phyloP scores from a whole-genome alignment of 805 yeast genomes.

The Suhomyces canberraensis region DNA sequence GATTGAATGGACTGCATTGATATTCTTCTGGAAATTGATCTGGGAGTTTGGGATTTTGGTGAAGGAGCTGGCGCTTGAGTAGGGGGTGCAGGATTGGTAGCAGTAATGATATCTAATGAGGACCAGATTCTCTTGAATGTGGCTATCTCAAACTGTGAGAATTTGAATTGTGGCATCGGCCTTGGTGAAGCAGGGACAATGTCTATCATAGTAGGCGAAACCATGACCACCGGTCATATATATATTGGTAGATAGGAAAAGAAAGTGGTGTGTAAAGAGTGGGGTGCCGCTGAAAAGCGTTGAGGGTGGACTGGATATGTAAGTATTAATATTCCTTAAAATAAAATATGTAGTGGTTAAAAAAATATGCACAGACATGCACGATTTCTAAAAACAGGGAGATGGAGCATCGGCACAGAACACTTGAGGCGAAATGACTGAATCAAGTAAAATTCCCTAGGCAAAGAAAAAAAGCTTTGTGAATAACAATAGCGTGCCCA shows the following conservation, averaged over 20 bases:
- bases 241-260: too few species aligned
- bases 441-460: neutral
- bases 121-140: conserved; percentile 8
- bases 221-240: too few species aligned
- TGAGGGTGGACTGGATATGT: too few species aligned
- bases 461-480: too few species aligned
- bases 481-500: too few species aligned
- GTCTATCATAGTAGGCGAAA: conserved; percentile 1
- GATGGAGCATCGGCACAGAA: neutral
- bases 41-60: neutral
- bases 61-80: neutral
- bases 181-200: neutral
- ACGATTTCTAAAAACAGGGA: too few species aligned
- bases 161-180: conserved; percentile 1
- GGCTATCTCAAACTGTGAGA: conserved; percentile 5
- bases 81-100: neutral
- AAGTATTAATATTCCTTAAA: too few species aligned
- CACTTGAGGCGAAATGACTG: neutral
- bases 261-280: too few species aligned
- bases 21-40: neutral
- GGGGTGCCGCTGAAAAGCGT: too few species aligned
- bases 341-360: too few species aligned
- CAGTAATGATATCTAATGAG: conserved; percentile 6
- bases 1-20: neutral
- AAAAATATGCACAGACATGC: too few species aligned